Evolutionary conservation across 2,329 filamentous ascomycete species (phyloP).

Genomic region (Sarocladiaceae sp.): DNA sequence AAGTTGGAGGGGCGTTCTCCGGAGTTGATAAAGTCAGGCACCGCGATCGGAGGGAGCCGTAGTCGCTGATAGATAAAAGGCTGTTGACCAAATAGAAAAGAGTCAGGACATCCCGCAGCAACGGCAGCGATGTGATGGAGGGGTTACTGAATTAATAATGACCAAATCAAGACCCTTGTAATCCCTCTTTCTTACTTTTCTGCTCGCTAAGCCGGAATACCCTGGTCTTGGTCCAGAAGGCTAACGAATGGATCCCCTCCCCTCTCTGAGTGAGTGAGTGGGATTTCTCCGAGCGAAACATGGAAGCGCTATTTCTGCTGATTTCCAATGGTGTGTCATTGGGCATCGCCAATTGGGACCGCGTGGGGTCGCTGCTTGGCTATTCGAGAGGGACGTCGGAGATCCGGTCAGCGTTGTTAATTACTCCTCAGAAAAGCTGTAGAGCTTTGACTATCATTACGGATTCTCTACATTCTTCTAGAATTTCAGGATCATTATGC

Average conservation of each 20-base stretch:
- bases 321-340: neutral
- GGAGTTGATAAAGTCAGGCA: neutral
- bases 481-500: no score
- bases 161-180: neutral
- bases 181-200: neutral
- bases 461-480: no score
- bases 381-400: no score
- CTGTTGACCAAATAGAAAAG: neutral
- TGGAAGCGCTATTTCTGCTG: neutral
- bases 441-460: no score
- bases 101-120: neutral
- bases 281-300: no score
- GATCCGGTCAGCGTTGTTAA: no score
- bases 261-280: no score
- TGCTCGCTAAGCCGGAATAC: neutral
- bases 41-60: neutral
- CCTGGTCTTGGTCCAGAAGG: neutral
- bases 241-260: no score
- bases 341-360: neutral
- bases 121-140: neutral
- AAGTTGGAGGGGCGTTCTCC: neutral
- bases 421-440: no score
- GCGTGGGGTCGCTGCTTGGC: no score
- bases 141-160: slow-evolving; percentile 8
- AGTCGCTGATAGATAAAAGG: neutral